These are phyloP conservation scores for Malus hybrid DNA, from an alignment of 331 rosid species.

Conservation along the genomic window DNA sequence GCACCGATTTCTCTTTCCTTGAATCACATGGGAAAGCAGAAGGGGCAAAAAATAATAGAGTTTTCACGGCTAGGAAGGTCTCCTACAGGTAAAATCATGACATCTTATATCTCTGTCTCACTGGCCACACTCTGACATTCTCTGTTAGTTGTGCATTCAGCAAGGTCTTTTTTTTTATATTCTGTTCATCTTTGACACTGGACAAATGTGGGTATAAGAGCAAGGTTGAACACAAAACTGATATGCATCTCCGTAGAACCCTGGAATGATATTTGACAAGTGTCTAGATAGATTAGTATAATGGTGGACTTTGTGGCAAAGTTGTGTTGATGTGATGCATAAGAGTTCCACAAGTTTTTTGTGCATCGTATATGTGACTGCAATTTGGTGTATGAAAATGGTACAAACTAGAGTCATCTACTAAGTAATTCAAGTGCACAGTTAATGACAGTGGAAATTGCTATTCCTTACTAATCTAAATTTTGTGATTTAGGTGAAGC, in stretches of 20 bases:
- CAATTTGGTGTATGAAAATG: background rate
- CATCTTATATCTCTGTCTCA: background rate
- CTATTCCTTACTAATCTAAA: background rate
- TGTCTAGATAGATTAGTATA: too few relatives aligned
- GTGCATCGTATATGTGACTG: background rate
- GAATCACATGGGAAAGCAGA: background rate
- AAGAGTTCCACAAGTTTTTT: background rate
- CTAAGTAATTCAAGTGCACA: background rate
- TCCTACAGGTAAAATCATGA: background rate
- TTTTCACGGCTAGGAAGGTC: background rate
- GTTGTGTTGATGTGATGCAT: background rate
- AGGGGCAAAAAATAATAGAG: background rate
- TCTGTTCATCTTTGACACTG: too few relatives aligned
- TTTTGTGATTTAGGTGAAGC: constrained; percentile 54
- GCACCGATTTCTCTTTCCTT: background rate
- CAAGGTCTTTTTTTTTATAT: too few relatives aligned
- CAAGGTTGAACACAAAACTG: too few relatives aligned
- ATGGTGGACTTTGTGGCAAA: background rate
- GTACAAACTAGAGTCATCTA: background rate
- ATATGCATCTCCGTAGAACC: too few relatives aligned
- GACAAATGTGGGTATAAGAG: too few relatives aligned
- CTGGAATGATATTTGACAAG: too few relatives aligned
- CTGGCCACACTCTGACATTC: background rate
- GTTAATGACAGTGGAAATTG: background rate
- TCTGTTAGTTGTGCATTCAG: background rate